Evolutionary conservation across 2,329 filamentous ascomycete species (phyloP).

Genomic region (Stachybotrys chartarum): DNA sequence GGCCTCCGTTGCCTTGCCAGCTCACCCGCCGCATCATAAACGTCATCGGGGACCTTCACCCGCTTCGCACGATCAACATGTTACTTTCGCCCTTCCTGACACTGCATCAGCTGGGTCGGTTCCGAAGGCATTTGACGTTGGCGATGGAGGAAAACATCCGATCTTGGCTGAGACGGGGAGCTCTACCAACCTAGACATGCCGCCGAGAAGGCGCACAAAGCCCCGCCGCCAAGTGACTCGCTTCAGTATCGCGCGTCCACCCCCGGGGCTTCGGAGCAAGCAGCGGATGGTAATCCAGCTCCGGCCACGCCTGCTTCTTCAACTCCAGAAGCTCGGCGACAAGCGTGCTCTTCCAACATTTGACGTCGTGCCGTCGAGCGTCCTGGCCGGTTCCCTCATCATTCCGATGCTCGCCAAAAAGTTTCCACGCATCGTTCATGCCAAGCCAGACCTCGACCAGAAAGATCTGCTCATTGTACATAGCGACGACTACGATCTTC

Average conservation of each 20-base stretch:
- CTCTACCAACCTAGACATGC: neutral
- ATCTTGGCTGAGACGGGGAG: neutral
- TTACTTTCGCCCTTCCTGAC: no score
- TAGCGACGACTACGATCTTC: conserved; percentile 56
- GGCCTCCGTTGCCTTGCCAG: no score
- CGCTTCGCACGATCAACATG: no score
- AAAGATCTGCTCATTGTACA: conserved; percentile 66
- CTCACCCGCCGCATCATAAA: no score
- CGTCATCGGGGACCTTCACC: no score
- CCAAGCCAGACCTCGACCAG: conserved; percentile 55
- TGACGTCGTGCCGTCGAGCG: conserved; percentile 66
- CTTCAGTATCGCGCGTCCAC: conserved; percentile 62
- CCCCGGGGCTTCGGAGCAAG: conserved; percentile 49
- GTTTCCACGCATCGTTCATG: conserved; percentile 57
- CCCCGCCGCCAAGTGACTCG: conserved; percentile 49
- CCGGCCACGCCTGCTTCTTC: conserved; percentile 61
- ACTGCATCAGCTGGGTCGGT: no score
- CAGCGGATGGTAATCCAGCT: conserved; percentile 61
- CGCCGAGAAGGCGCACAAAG: conserved; percentile 32
- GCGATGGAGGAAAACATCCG: neutral
- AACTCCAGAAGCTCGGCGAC: conserved; percentile 61
- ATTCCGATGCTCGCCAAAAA: conserved; percentile 52
- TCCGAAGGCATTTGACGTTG: neutral
- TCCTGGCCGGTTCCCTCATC: conserved; percentile 47
- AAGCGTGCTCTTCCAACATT: conserved; percentile 59